Conservation (phyloP, 208 protist genomes). For the Tritrichomonas musculus region DNA sequence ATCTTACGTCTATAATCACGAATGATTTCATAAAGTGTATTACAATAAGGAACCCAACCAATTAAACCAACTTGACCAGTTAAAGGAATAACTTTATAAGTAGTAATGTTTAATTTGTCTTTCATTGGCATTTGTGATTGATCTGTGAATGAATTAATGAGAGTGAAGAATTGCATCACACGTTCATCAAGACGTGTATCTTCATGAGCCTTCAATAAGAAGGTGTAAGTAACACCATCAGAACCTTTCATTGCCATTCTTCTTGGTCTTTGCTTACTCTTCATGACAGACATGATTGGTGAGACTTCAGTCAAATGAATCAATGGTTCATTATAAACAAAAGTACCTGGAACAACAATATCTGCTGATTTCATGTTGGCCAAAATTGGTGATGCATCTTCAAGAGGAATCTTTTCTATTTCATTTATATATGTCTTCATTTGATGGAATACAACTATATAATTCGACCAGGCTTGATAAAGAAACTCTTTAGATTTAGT, state of each 20-base stretch:
- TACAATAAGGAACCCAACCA: neutral
- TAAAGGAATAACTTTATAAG: conserved; percentile 2
- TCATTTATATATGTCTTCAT: neutral
- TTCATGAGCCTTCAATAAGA: conserved; percentile 28
- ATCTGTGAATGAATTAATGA: neutral
- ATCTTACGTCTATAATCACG: neutral
- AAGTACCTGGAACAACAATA: neutral
- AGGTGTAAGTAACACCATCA: neutral
- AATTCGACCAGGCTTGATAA: neutral
- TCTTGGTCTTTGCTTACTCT: conserved; percentile 23
- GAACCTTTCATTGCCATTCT: neutral
- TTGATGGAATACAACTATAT: neutral
- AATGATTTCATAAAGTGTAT: neutral
- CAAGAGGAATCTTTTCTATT: neutral
- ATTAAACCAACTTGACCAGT: conserved; percentile 2
- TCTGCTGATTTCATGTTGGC: neutral
- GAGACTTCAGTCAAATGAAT: neutral
- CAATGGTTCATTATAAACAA: neutral
- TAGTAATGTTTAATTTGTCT: neutral
- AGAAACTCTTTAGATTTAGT: neutral
- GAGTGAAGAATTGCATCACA: conserved; percentile 31
- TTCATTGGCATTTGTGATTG: neutral
- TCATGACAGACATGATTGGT: neutral
- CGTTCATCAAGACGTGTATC: conserved; percentile 26
- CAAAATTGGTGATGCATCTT: neutral